phyloP scores from a whole-genome alignment of 371 early-diverging fungal genomes.

The Apophysomyces ossiformis region DNA sequence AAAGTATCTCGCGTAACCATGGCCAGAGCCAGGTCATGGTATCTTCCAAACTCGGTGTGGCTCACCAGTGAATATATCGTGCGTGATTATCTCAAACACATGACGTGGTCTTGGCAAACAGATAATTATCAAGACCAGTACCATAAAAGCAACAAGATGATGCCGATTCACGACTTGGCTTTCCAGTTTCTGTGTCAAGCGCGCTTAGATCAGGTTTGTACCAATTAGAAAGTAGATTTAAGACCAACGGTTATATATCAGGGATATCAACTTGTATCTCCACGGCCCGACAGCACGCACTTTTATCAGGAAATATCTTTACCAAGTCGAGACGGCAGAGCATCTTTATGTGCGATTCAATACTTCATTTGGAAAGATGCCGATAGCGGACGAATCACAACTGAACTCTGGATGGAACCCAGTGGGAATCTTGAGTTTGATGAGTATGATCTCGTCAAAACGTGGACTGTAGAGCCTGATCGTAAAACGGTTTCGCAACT shows the following conservation, averaged over 20 bases:
- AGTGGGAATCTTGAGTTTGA: conserved; percentile 34
- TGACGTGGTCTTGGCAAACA: conserved; percentile 72
- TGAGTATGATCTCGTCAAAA: conserved; percentile 47
- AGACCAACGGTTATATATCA: conserved; percentile 4
- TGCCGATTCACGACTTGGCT: conserved; percentile 73
- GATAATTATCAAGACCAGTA: conserved; percentile 55
- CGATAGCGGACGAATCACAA: conserved; percentile 60
- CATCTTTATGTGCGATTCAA: conserved; percentile 60
- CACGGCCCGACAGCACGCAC: conserved; percentile 61
- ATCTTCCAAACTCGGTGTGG: conserved; percentile 45
- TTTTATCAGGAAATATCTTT: conserved; percentile 69
- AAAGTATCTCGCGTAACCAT: not conserved
- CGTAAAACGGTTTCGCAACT: conserved; percentile 65
- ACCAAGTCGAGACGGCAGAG: conserved; percentile 16
- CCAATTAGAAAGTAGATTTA: not conserved
- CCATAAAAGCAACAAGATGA: conserved; percentile 56
- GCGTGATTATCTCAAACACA: conserved; percentile 65
- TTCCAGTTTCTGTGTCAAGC: conserved; percentile 75
- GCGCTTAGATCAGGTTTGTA: conserved; percentile 65
- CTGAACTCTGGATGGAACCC: conserved; percentile 84
- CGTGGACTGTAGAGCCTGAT: conserved; percentile 63
- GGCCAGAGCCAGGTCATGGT: conserved; percentile 36
- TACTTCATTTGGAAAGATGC: conserved; percentile 74
- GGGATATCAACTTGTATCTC: conserved; percentile 58
- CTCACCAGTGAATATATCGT: conserved; percentile 55